Evolutionary conservation across 202 grass and related monocot genomes (phyloP).

Genomic region (Hordeum pubiflorum): DNA sequence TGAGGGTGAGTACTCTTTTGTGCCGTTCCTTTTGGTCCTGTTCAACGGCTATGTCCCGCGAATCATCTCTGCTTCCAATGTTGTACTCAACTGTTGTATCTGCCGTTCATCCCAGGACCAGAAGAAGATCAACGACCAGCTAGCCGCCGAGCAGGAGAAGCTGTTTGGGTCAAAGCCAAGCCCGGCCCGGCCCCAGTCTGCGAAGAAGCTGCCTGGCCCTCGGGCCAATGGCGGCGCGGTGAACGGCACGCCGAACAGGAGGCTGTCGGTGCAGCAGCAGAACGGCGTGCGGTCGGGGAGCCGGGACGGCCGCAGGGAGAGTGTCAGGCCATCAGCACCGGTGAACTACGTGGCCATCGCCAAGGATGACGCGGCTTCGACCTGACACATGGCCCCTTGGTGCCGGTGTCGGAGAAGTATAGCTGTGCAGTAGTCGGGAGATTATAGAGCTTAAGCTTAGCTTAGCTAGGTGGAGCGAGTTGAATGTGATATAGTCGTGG

Average conservation of each 20-base stretch:
- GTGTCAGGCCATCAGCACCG: conserved; percentile 37
- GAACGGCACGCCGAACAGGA: conserved; percentile 41
- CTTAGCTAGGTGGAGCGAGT: background rate
- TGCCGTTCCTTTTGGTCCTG: background rate
- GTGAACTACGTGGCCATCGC: conserved; percentile 72
- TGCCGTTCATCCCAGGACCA: conserved; percentile 51
- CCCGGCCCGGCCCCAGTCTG: conserved; percentile 41
- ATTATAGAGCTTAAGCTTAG: conserved; percentile 10
- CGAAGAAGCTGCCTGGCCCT: conserved; percentile 48
- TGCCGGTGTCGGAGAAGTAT: background rate
- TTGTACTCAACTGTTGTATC: background rate
- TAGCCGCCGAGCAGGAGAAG: conserved; percentile 60
- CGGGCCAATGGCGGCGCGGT: conserved; percentile 26
- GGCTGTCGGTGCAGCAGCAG: conserved; percentile 53
- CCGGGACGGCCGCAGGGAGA: conserved; percentile 64
- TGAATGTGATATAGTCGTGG: background rate
- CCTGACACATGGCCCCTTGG: background rate
- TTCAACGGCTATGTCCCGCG: background rate
- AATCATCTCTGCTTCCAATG: background rate
- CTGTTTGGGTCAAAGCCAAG: conserved; percentile 56
- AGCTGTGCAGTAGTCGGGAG: conserved; percentile 31
- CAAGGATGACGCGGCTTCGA: conserved; percentile 60
- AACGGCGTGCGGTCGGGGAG: conserved; percentile 33
- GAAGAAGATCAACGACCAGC: conserved; percentile 77
- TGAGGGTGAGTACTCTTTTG: conserved; percentile 41